Evolutionary conservation across 345 rosid genomes (phyloP).

Genomic region (Theobroma cacao): DNA sequence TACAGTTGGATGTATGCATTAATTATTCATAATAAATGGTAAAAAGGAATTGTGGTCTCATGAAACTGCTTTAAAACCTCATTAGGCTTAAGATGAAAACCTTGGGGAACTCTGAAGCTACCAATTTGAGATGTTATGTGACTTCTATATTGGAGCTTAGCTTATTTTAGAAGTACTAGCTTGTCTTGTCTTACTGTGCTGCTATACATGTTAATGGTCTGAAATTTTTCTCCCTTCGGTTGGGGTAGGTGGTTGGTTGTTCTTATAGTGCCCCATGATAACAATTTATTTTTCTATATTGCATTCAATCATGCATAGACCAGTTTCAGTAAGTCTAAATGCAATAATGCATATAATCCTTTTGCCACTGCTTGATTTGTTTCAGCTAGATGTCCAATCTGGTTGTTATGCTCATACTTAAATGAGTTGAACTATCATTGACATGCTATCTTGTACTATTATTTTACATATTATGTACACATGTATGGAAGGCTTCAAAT

Average conservation of each 20-base stretch:
- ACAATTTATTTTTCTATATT: background rate
- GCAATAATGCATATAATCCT: background rate
- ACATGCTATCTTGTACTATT: background rate
- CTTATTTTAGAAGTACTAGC: background rate
- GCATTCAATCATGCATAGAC: background rate
- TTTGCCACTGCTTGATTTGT: background rate
- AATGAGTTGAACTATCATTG: background rate
- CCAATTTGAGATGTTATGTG: background rate
- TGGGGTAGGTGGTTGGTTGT: background rate
- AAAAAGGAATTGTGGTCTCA: background rate
- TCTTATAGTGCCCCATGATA: background rate
- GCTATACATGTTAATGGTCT: background rate
- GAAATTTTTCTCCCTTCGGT: background rate
- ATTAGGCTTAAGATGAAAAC: background rate
- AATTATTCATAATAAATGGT: background rate
- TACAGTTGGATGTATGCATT: background rate
- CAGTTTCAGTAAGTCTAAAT: background rate
- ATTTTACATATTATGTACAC: background rate
- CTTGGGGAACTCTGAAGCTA: background rate
- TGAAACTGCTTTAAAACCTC: background rate
- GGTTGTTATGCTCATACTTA: background rate
- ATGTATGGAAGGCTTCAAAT: background rate
- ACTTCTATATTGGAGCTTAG: background rate
- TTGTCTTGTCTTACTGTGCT: background rate
- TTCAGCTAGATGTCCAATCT: background rate